A percentile compares a stretch with the other conserved stretches of the same genome.
Evolutionary conservation across 768 basidiomycete genomes (phyloP).

Genomic region (Xerocomellus amylosporus): DNA sequence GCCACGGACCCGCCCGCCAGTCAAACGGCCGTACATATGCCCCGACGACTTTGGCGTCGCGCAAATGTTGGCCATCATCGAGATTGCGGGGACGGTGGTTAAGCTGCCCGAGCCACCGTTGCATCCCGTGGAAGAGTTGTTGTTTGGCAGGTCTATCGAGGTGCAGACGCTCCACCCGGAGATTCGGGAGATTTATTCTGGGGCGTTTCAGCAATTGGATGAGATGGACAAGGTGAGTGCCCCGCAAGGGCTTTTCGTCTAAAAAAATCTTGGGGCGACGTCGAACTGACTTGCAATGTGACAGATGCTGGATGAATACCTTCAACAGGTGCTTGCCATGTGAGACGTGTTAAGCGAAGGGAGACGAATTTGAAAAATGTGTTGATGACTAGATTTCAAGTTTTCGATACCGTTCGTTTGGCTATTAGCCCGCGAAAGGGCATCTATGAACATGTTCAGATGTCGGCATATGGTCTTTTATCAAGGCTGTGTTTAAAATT

Average conservation of each 20-base stretch:
- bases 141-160: slow-evolving; percentile 68
- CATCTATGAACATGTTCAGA: too few relatives aligned
- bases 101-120: slow-evolving; percentile 38
- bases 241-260: too few relatives aligned
- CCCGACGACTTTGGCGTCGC: slow-evolving; percentile 83
- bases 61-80: slow-evolving; percentile 86
- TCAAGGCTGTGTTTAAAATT: too few relatives aligned
- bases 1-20: slow-evolving; percentile 12
- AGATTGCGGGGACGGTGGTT: slow-evolving; percentile 49
- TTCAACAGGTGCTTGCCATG: slow-evolving; percentile 21
- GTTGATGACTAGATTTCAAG: not conserved
- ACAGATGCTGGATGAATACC: slow-evolving; percentile 32
- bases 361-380: too few relatives aligned
- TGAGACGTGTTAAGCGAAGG: too few relatives aligned
- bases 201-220: slow-evolving; percentile 68
- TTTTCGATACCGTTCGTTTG: slow-evolving; percentile 5
- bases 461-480: too few relatives aligned
- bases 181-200: slow-evolving; percentile 67
- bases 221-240: slow-evolving; percentile 71
- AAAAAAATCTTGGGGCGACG: too few relatives aligned
- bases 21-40: slow-evolving; percentile 50
- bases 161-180: slow-evolving; percentile 64
- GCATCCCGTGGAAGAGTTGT: slow-evolving; percentile 66
- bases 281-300: not conserved
- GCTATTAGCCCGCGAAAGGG: too few relatives aligned